Evolutionary conservation across 129 eudicot species (phyloP).

Genomic region (Artemisia tridentata): DNA sequence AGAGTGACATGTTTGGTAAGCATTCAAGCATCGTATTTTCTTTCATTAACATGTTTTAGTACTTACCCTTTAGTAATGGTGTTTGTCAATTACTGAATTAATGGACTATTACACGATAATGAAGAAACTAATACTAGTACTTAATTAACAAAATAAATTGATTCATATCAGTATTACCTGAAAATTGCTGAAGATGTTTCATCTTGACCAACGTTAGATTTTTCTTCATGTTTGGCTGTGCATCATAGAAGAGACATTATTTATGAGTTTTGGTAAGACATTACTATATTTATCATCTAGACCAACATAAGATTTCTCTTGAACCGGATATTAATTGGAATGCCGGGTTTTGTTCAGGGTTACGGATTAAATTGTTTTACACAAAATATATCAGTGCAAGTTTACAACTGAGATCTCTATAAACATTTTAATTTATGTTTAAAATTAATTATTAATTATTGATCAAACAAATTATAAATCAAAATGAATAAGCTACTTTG

Average conservation of each 20-base stretch:
- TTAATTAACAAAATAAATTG: neutral
- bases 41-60: neutral
- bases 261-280: neutral
- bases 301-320: too few relatives aligned
- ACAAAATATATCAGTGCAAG: neutral
- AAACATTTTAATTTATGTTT: neutral
- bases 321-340: too few relatives aligned
- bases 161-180: neutral
- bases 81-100: neutral
- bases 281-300: too few relatives aligned
- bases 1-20: conserved; percentile 42
- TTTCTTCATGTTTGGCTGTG: too few relatives aligned
- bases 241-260: too few relatives aligned
- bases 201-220: too few relatives aligned
- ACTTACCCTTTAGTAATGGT: neutral
- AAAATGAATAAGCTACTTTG: neutral
- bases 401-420: neutral
- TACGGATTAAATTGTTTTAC: neutral
- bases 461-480: too few relatives aligned
- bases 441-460: neutral
- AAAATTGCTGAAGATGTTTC: neutral
- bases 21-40: neutral
- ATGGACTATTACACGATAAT: neutral
- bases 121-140: neutral
- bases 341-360: neutral